Evolutionary conservation across 495 filamentous ascomycete genomes (phyloP).

Genomic region (Penicillium samsonianum): DNA sequence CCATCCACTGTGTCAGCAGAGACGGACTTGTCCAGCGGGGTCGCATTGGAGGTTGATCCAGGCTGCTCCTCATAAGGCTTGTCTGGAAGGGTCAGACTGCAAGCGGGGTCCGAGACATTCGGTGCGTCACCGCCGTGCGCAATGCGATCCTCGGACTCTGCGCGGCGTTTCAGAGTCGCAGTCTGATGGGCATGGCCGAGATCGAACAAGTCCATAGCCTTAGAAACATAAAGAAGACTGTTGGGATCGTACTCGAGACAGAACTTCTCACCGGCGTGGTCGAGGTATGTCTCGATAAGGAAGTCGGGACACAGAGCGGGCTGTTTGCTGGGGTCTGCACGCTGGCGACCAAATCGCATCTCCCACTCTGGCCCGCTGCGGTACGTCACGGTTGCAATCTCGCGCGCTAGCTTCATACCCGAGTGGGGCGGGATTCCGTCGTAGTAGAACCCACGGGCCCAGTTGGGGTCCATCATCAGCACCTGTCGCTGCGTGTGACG

Average conservation of each 20-base stretch:
- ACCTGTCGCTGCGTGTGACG: conserved; percentile 97
- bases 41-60: conserved; percentile 38
- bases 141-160: conserved; percentile 52
- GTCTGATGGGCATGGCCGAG: conserved; percentile 69
- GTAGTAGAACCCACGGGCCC: conserved; percentile 98
- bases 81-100: conserved; percentile 82
- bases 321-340: conserved; percentile 81
- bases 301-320: conserved; percentile 96
- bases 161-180: conserved; percentile 49
- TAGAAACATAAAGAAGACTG: conserved; percentile 93
- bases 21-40: conserved; percentile 28
- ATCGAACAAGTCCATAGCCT: conserved; percentile 99
- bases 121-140: conserved; percentile 31
- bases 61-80: conserved; percentile 82
- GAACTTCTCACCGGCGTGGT: conserved; percentile 98
- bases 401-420: conserved; percentile 96
- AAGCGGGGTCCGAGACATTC: conserved; percentile 49
- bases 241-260: conserved; percentile 98
- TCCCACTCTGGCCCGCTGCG: conserved; percentile 98
- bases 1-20: conserved; percentile 16
- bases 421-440: conserved; percentile 83
- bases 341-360: conserved; percentile 82
- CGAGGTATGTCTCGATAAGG: conserved; percentile 96
- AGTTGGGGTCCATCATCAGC: conserved; percentile 97
- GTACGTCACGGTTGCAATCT: conserved; percentile 98